Evolutionary conservation across 2,329 filamentous ascomycete genomes (phyloP).

Genomic region (Macroventuria anomochaeta): DNA sequence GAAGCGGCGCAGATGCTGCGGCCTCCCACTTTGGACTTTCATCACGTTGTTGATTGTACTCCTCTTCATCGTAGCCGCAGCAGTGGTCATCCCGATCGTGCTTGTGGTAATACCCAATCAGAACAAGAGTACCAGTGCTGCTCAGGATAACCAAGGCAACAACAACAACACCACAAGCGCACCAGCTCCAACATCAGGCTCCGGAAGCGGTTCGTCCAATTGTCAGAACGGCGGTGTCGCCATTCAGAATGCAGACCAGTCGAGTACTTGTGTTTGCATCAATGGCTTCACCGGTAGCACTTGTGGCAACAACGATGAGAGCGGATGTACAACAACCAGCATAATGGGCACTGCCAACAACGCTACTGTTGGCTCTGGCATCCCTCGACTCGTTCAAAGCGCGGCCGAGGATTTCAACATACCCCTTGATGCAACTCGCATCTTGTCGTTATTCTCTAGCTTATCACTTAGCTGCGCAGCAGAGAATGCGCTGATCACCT

Average conservation of each 20-base stretch:
- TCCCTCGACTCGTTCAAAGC: slow-evolving; percentile 74
- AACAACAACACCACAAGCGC: slow-evolving; percentile 21
- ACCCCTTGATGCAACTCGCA: slow-evolving; percentile 70
- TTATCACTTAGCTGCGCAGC: slow-evolving; percentile 79
- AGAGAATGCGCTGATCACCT: slow-evolving; percentile 88
- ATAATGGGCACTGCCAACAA: slow-evolving; percentile 51
- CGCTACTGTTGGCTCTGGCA: slow-evolving; percentile 79
- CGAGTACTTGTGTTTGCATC: slow-evolving; percentile 86
- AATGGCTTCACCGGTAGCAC: slow-evolving; percentile 79
- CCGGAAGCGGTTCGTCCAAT: slow-evolving; percentile 50
- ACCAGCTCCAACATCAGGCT: slow-evolving; percentile 29
- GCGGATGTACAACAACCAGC: slow-evolving; percentile 62
- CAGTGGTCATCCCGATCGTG: slow-evolving; percentile 77
- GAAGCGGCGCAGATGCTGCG: slow-evolving; percentile 74
- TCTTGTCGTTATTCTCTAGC: slow-evolving; percentile 78
- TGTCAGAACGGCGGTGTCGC: slow-evolving; percentile 85
- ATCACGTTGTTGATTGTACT: slow-evolving; percentile 69
- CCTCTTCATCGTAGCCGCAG: slow-evolving; percentile 76
- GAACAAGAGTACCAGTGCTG: slow-evolving; percentile 36
- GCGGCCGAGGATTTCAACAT: slow-evolving; percentile 75
- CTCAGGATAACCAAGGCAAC: slow-evolving; percentile 28
- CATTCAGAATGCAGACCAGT: slow-evolving; percentile 65
- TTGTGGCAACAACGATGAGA: slow-evolving; percentile 59
- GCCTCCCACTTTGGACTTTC: slow-evolving; percentile 81
- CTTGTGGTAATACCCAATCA: slow-evolving; percentile 65